A percentile compares a stretch with the other conserved stretches of the same genome.
phyloP scores from a whole-genome alignment of 345 rosid species.

The Acer saccharum region DNA sequence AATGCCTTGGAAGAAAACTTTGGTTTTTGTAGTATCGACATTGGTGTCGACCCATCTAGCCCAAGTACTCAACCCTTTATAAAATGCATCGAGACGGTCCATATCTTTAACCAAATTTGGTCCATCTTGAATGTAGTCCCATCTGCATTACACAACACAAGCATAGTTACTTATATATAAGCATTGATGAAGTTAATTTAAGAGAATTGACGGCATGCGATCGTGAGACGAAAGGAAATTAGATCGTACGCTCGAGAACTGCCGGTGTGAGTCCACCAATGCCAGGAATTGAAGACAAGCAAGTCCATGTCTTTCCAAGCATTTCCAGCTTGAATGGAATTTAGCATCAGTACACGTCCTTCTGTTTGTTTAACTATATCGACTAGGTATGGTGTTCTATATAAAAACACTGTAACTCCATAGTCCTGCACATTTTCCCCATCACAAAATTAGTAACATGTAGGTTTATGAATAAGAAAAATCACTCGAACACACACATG shows the following conservation, averaged over 20 bases:
- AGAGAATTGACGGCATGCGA: not conserved
- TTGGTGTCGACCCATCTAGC: slow-evolving; percentile 78
- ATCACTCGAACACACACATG: not conserved
- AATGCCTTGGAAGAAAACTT: slow-evolving; percentile 91
- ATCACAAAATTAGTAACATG: not conserved
- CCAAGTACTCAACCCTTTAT: slow-evolving; percentile 81
- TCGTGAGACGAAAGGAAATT: too few species aligned
- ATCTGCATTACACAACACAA: slow-evolving; percentile 39
- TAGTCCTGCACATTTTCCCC: slow-evolving; percentile 50
- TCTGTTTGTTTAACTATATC: slow-evolving; percentile 59
- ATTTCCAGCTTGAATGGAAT: slow-evolving; percentile 63
- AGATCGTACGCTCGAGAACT: slow-evolving; percentile 55
- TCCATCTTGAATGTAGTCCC: slow-evolving; percentile 81
- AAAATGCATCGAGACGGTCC: slow-evolving; percentile 76
- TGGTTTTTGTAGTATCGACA: slow-evolving; percentile 60
- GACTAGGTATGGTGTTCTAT: slow-evolving; percentile 83
- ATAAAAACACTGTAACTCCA: slow-evolving; percentile 60
- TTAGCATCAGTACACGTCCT: slow-evolving; percentile 70
- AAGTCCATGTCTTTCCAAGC: slow-evolving; percentile 85
- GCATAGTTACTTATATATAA: not conserved
- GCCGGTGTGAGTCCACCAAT: slow-evolving; percentile 95
- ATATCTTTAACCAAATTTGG: slow-evolving; percentile 49
- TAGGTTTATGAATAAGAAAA: too few species aligned
- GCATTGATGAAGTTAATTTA: not conserved
- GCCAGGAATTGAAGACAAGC: slow-evolving; percentile 91